Conservation (phyloP, 2,329 filamentous ascomycete genomes). For the Paraconiothyrium sp. region DNA sequence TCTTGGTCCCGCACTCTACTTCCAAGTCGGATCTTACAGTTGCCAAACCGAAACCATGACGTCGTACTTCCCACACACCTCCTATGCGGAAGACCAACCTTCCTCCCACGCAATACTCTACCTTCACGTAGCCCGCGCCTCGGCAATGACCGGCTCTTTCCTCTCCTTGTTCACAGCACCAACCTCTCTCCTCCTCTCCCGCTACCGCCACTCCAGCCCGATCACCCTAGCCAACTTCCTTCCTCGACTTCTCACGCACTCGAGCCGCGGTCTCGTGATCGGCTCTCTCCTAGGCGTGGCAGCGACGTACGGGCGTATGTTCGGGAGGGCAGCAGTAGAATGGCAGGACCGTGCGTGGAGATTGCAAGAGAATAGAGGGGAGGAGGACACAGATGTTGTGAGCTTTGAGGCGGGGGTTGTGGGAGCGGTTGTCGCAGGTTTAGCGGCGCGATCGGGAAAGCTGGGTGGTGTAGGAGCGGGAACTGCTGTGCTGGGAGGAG, state of each 20-base stretch:
- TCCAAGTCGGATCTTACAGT: background rate
- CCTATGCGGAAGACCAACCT: conserved; percentile 72
- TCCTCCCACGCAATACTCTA: conserved; percentile 64
- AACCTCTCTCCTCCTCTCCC: conserved; percentile 37
- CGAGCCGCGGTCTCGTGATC: conserved; percentile 58
- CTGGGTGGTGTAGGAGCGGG: conserved; percentile 33
- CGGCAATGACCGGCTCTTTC: conserved; percentile 63
- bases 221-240: conserved; percentile 35
- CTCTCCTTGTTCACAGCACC: conserved; percentile 54
- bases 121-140: conserved; percentile 67
- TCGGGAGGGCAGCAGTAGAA: conserved; percentile 66
- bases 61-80: conserved; percentile 58
- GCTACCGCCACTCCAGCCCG: conserved; percentile 29
- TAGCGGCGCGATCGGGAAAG: conserved; percentile 41
- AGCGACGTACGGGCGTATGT: conserved; percentile 62
- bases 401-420: conserved; percentile 55
- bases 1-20: too few relatives aligned
- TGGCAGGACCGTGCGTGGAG: conserved; percentile 73
- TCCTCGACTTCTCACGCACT: conserved; percentile 55
- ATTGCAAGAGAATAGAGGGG: conserved; percentile 63
- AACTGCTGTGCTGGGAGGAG: conserved; percentile 56
- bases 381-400: conserved; percentile 67
- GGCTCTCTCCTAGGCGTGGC: conserved; percentile 57
- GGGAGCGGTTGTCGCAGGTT: conserved; percentile 44
- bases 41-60: background rate